phyloP scores from a whole-genome alignment of 805 yeast species.

The Kluyveromyces aestuarii region DNA sequence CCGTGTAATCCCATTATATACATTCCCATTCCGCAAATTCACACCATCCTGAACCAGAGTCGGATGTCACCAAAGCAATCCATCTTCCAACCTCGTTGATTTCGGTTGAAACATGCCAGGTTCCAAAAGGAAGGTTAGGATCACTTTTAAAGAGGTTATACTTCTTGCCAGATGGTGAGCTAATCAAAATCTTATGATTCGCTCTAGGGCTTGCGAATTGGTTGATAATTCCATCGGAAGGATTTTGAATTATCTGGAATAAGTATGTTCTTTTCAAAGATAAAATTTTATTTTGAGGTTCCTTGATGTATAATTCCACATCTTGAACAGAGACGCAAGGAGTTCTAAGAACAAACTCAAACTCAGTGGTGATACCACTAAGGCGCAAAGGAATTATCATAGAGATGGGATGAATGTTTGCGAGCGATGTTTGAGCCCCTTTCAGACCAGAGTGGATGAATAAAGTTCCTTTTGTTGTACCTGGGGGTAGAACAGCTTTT shows the following conservation, averaged over 20 bases:
- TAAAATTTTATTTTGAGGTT: constrained; percentile 71
- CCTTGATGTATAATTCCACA: constrained; percentile 71
- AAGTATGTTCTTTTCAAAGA: constrained; percentile 48
- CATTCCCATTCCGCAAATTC: constrained; percentile 90
- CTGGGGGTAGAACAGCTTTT: constrained; percentile 72
- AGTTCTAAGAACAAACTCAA: constrained; percentile 61
- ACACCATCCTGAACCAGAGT: constrained; percentile 72
- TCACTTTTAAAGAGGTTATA: constrained; percentile 47
- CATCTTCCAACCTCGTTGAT: constrained; percentile 72
- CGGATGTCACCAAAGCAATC: constrained; percentile 74
- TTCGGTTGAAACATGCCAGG: constrained; percentile 51
- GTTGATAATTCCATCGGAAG: constrained; percentile 40
- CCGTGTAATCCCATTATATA: constrained; percentile 14
- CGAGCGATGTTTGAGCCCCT: constrained; percentile 48
- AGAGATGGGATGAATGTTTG: constrained; percentile 58
- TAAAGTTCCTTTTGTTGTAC: constrained; percentile 58
- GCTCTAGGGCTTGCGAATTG: constrained; percentile 22
- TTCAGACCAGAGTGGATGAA: constrained; percentile 65
- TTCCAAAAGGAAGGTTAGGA: constrained; percentile 38
- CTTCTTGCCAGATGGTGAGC: constrained; percentile 79
- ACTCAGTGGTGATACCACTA: constrained; percentile 47
- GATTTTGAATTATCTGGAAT: constrained; percentile 57
- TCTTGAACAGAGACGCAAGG: constrained; percentile 62
- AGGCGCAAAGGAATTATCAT: constrained; percentile 71
- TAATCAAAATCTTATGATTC: constrained; percentile 54